phyloP scores from a whole-genome alignment of 2,329 filamentous ascomycete species.

The Neonectria faginata region DNA sequence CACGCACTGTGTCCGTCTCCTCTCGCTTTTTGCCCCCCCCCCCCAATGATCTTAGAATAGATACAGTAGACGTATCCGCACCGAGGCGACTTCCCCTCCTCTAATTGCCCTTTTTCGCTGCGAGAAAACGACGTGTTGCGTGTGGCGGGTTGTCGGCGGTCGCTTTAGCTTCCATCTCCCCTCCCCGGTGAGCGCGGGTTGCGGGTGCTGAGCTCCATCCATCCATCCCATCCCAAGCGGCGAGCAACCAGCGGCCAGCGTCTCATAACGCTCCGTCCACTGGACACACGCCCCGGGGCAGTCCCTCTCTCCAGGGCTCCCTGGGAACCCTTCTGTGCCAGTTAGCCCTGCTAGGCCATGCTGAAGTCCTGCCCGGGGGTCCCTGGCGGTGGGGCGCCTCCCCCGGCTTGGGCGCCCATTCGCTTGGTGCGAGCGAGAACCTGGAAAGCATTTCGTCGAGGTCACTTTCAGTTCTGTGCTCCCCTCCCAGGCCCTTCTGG shows the following conservation, averaged over 20 bases:
- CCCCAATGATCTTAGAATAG: conserved; percentile 2
- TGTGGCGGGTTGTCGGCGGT: neutral
- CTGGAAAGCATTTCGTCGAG: conserved; percentile 9
- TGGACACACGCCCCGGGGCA: conserved; percentile 20
- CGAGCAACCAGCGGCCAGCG: neutral
- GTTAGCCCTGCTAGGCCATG: conserved; percentile 12
- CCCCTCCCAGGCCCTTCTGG: neutral
- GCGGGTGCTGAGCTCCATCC: neutral
- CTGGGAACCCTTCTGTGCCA: conserved; percentile 9
- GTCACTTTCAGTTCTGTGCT: conserved; percentile 9
- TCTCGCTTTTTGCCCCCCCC: neutral
- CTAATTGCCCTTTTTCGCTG: neutral
- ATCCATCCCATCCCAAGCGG: too few relatives aligned
- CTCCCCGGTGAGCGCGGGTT: neutral
- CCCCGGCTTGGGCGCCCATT: conserved; percentile 27
- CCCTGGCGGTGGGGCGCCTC: conserved; percentile 24
- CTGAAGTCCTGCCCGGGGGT: conserved; percentile 22
- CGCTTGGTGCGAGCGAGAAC: conserved; percentile 9
- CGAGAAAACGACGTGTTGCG: neutral
- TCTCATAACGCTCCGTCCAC: neutral
- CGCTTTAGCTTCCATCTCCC: neutral
- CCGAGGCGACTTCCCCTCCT: neutral
- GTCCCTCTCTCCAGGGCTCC: neutral
- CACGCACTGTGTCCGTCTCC: conserved; percentile 4
- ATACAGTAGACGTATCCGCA: neutral